Evolutionary conservation across 257 asterid genomes (phyloP), one percentile per base, ranked within the genome.

Genomic region (Salvia hispanica): DNA sequence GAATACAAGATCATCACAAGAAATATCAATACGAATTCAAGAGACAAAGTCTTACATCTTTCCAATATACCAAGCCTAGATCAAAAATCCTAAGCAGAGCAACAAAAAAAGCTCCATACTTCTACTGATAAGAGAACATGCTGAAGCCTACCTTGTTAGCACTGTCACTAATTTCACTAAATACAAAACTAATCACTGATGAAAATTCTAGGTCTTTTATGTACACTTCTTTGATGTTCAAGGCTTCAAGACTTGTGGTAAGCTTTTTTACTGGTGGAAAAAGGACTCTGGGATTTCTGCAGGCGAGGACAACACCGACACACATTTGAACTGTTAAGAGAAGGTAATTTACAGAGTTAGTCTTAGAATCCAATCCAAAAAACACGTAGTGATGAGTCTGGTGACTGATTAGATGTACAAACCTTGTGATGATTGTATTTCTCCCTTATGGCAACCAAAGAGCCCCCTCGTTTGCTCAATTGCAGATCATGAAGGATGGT

Each of bases 371-470:
- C n/a, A 62, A 43, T 15, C 14, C 1, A 25, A 25, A 25, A 51
- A 52, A 36, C n/a, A 45, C 33, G 28, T 11, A 45, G 47, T 25
- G 36, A 21, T 34, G 28, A 25, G 31, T 1, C 31, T 25, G 31
- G 31, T 25, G 31, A 25, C 31, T 25, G 31, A 25, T 25, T 25
- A 34, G 50, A 64, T 33, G 13, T 44, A 21, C 62, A 51, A 51
- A 92, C 96, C 98, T 81, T 86, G 61, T 84, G 89, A 34, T 88
- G 86, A 50, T 80, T 84, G 79, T 93, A 93, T 69, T 90, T 93
- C 39, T 86, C 96, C 78, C 95, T 81, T 63, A 82, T 76, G 1
- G 96, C 92, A 34, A 75, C 73, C 77, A 83, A 81, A 55, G 89
- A 54, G 44, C 82, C 47, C 36, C 92, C 94, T 53, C 83, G 76